phyloP scores from a whole-genome alignment of 208 protist species.

The Trypanosoma vivax region DNA sequence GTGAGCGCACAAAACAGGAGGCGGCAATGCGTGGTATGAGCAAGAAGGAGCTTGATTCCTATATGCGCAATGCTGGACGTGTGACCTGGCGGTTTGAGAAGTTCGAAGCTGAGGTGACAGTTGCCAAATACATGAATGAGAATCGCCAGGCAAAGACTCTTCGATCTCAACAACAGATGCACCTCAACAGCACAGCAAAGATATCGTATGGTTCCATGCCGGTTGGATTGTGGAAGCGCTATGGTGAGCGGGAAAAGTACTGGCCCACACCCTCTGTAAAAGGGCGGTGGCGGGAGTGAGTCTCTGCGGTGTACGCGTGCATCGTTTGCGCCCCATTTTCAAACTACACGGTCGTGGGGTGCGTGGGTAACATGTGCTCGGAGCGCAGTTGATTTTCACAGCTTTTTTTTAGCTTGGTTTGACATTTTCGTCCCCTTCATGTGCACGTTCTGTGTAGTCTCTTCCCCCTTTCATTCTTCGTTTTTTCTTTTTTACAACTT shows the following conservation, averaged over 20 bases:
- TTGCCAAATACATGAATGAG: slow-evolving; percentile 82
- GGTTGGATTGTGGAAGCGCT: slow-evolving; percentile 79
- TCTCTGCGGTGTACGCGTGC: slow-evolving; percentile 10
- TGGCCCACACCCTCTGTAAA: slow-evolving; percentile 66
- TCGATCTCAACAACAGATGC: slow-evolving; percentile 84
- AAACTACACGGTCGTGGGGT: too few relatives aligned
- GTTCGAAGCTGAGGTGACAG: slow-evolving; percentile 78
- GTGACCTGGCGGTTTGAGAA: slow-evolving; percentile 79
- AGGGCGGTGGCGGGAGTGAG: slow-evolving; percentile 43
- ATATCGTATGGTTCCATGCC: slow-evolving; percentile 89
- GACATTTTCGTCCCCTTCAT: neutral
- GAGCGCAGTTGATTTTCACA: neutral
- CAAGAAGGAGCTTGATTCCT: slow-evolving; percentile 61
- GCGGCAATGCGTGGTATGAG: slow-evolving; percentile 56
- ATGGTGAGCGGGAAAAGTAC: slow-evolving; percentile 65
- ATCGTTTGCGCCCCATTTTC: neutral
- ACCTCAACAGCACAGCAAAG: slow-evolving; percentile 81
- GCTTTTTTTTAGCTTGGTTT: neutral
- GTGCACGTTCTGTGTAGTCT: neutral
- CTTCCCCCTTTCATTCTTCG: slow-evolving; percentile 13
- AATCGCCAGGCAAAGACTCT: slow-evolving; percentile 60
- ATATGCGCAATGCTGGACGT: slow-evolving; percentile 51
- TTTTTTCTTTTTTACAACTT: slow-evolving; percentile 5
- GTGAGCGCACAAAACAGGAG: slow-evolving; percentile 32
- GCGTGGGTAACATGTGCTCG: too few relatives aligned